A percentile compares a stretch with the other conserved stretches of the same genome.
Conservation (phyloP, 164 flowering plant genomes). For the Pachysandra terminalis region DNA sequence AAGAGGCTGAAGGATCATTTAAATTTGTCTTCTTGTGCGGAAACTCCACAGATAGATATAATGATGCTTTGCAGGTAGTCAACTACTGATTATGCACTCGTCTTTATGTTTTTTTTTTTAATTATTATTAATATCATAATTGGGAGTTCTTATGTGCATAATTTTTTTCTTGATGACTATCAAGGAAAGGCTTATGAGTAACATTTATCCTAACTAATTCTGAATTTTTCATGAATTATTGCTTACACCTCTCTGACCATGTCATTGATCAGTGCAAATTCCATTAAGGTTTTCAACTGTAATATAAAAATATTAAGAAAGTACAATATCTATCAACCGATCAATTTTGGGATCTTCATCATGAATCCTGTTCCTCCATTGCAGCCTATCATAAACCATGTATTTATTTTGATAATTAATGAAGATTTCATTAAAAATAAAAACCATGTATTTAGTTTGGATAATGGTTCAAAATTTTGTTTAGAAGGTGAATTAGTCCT, state of each 20-base stretch:
- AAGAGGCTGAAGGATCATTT: constrained; percentile 41
- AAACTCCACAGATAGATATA: constrained; percentile 64
- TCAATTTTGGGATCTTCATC: too few species aligned
- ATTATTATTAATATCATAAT: not conserved
- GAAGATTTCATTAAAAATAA: too few species aligned
- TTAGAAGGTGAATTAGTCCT: too few species aligned
- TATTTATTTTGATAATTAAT: too few species aligned
- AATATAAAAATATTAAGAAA: not conserved
- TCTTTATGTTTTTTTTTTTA: not conserved
- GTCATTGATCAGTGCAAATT: not conserved
- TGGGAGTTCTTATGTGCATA: too few species aligned
- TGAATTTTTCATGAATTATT: not conserved
- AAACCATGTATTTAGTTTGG: too few species aligned
- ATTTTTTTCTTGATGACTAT: too few species aligned
- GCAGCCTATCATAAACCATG: too few species aligned
- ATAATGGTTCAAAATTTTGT: too few species aligned
- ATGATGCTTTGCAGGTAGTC: constrained; percentile 73
- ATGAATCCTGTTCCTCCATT: too few species aligned
- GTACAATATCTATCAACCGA: not conserved
- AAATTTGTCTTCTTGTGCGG: constrained; percentile 82
- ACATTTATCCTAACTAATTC: not conserved
- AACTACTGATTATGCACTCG: constrained; percentile 2
- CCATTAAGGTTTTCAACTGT: not conserved
- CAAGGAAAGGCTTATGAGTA: not conserved
- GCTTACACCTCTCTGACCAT: not conserved